A percentile compares a stretch with the other conserved stretches of the same genome.
Conservation (phyloP, 2,329 filamentous ascomycete genomes). For the Beauveria sp. region DNA sequence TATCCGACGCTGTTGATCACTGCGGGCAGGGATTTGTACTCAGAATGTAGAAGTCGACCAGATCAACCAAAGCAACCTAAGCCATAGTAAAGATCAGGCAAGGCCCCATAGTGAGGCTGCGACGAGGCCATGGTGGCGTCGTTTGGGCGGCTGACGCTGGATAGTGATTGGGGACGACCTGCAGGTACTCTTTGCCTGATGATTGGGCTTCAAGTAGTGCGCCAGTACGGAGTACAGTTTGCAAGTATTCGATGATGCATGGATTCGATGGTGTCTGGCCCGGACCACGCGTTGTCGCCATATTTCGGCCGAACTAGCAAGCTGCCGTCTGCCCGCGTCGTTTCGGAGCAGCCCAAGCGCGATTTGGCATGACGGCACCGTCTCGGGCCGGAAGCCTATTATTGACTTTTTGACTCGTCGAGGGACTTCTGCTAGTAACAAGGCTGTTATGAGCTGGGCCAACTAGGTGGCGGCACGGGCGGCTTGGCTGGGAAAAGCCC, state of each 20-base stretch:
- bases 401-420: background rate
- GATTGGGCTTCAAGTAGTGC: background rate
- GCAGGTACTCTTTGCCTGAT: background rate
- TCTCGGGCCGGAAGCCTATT: background rate
- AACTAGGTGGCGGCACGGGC: background rate
- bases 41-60: too few species aligned
- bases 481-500: background rate
- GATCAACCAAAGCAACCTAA: background rate
- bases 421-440: background rate
- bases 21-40: too few species aligned
- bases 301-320: background rate
- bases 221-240: background rate
- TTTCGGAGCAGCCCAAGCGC: background rate
- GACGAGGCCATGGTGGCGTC: background rate
- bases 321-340: background rate
- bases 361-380: background rate
- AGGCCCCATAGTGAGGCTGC: background rate
- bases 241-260: background rate
- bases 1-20: background rate
- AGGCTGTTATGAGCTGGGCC: too few species aligned
- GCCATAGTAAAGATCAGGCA: background rate
- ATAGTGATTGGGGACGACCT: too few species aligned
- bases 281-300: too few species aligned
- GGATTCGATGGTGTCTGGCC: background rate
- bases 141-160: background rate